phyloP scores from a whole-genome alignment of 345 rosid genomes.

The Cardamine occulta region DNA sequence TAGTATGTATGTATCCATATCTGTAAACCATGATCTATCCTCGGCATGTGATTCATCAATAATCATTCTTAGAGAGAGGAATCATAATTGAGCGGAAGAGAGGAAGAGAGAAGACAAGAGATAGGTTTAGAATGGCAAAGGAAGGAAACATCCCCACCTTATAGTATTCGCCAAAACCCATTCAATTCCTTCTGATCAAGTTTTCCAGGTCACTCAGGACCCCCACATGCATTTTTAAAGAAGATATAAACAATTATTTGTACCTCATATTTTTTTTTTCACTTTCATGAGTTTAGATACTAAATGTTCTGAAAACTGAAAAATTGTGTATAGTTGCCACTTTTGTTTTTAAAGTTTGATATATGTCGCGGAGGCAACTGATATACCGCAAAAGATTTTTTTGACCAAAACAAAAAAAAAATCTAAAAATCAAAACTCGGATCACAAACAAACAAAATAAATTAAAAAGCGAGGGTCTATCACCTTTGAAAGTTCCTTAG shows the following conservation, averaged over 20 bases:
- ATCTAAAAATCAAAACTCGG: not conserved
- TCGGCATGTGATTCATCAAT: conserved; percentile 11
- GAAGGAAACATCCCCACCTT: conserved; percentile 39
- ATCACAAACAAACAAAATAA: conserved; percentile 29
- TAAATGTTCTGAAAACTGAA: not conserved
- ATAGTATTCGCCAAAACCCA: conserved; percentile 35
- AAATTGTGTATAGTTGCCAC: not conserved
- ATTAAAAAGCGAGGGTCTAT: not conserved
- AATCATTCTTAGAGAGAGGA: conserved; percentile 7
- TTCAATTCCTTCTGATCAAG: conserved; percentile 25
- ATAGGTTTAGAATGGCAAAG: conserved; percentile 38
- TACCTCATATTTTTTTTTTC: not conserved
- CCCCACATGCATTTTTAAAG: conserved; percentile 2
- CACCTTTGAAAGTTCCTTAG: conserved; percentile 30
- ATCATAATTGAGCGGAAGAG: not conserved
- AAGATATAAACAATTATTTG: not conserved
- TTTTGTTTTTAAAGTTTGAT: not conserved
- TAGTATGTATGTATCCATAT: not conserved
- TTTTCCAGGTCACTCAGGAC: conserved; percentile 32
- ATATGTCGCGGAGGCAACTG: not conserved
- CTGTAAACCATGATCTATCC: conserved; percentile 17
- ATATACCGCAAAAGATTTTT: not conserved
- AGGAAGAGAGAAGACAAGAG: conserved; percentile 9
- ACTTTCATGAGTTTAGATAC: not conserved
- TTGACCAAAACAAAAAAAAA: not conserved